A percentile compares a stretch with the other conserved stretches of the same genome.
phyloP scores from a whole-genome alignment of 1,284 basidiomycete species.

The Marasmius sp. region DNA sequence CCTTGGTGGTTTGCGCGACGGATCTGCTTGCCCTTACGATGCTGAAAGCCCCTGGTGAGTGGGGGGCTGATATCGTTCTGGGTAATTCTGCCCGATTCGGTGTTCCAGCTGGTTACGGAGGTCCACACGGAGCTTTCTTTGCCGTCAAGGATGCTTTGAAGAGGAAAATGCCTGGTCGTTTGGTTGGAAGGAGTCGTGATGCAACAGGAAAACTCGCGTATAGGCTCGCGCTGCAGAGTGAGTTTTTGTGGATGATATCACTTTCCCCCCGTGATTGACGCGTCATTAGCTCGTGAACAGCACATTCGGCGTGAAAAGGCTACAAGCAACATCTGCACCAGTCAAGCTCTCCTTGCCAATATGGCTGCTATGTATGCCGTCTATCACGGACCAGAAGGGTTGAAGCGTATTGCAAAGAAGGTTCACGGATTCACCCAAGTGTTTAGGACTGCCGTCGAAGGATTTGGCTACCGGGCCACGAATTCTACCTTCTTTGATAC shows the following conservation, averaged over 20 bases:
- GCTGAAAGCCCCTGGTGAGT: conserved; percentile 96
- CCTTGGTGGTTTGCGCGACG: conserved; percentile 83
- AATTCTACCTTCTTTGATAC: conserved; percentile 90
- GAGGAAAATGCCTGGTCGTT: conserved; percentile 94
- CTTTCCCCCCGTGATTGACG: conserved; percentile 8
- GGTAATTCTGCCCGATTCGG: conserved; percentile 97
- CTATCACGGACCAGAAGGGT: conserved; percentile 91
- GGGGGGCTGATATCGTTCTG: conserved; percentile 96
- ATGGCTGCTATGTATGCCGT: conserved; percentile 98
- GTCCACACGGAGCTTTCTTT: conserved; percentile 95
- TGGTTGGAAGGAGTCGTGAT: conserved; percentile 92
- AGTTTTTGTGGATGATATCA: conserved; percentile 25
- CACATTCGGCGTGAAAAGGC: conserved; percentile 97
- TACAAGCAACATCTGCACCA: conserved; percentile 92
- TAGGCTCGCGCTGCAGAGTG: conserved; percentile 91
- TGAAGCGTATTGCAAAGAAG: conserved; percentile 85
- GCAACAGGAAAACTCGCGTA: conserved; percentile 85
- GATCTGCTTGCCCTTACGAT: conserved; percentile 93
- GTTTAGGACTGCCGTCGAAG: conserved; percentile 69
- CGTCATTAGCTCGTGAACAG: conserved; percentile 80
- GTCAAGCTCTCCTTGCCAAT: conserved; percentile 92
- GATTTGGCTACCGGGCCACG: conserved; percentile 68
- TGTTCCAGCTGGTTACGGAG: conserved; percentile 88
- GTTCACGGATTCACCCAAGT: conserved; percentile 89
- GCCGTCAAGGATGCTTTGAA: conserved; percentile 91